Base-by-base conservation (phyloP, 257 asterid genomes). In the Nicotiana attenuata region DNA sequence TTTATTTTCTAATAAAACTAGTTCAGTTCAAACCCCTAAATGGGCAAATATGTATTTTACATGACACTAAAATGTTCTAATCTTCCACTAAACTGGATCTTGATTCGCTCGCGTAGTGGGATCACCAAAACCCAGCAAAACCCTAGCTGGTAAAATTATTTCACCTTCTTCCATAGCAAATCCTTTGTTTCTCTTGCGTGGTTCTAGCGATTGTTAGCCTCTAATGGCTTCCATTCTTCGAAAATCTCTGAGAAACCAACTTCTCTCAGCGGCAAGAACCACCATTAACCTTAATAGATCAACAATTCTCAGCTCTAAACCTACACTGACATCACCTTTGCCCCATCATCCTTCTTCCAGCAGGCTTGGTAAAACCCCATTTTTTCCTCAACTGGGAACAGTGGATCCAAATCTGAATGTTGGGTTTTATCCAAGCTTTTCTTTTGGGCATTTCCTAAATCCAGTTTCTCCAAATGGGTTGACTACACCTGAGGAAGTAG, bases 391-490 rank as follows among this genome's bases (percentile, higher is more conserved):
- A 61, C 83, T 84, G 13, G 75, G 60, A 71, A 31, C 69, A 24
- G 85, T 84, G 20, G 83, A 38, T 81, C 59, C 84, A 66, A 82
- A 81, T 22, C 83, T 80, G 38, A 65, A 45, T 63, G 78, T 76
- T 68, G 38, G 68, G 24, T 35, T 85, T 77, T 91, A 84, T 83
- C 98, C 95, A 19, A 82, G 90, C 22, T 91, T 91, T 41, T 87
- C 93, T 0, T 89, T 91, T 45, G 93, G 79, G 73, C 86, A 85
- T 76, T 88, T 91, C 28, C 89, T 92, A 28, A 87, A 87, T 82
- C 93, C 95, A n/a, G 68, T 76, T 77, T 78, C 85, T 47, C 79
- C 88, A 24, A 35, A 84, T 35, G 80, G 88, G 47, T 60, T 84
- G 5, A 73, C 73, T 81, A 60, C 85, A 83, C 29, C 56, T 78